These are phyloP conservation scores for Lagenidium giganteum DNA, from an alignment of 352 stramenopile species.

Conservation along the genomic window DNA sequence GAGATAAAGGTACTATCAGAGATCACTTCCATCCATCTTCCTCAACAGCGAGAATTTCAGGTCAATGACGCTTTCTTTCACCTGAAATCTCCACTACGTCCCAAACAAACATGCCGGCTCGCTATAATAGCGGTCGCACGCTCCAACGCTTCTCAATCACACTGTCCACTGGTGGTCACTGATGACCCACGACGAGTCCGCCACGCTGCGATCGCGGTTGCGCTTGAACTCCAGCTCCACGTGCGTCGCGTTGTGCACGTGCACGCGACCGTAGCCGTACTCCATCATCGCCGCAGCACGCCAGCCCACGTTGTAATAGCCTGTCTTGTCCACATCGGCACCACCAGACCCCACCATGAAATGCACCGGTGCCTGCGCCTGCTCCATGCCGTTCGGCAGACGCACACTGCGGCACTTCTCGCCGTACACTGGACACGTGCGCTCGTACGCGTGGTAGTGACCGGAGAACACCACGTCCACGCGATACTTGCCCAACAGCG, in stretches of 20 bases:
- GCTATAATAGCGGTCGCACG: no score
- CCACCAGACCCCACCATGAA: conserved; percentile 13
- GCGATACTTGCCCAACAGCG: conserved; percentile 11
- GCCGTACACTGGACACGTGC: conserved; percentile 13
- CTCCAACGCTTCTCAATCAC: no score
- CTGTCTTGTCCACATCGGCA: conserved; percentile 5
- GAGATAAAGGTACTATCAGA: no score
- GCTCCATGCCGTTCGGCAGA: not conserved
- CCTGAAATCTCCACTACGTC: no score
- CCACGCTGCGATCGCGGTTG: conserved; percentile 4
- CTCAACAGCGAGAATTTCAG: no score
- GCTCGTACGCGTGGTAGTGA: conserved; percentile 19
- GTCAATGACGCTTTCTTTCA: no score
- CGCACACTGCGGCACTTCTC: conserved; percentile 1
- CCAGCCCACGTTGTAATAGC: conserved; percentile 17
- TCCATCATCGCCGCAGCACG: conserved; percentile 8
- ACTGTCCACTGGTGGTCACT: conserved; percentile 20
- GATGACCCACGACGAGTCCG: conserved; percentile 16
- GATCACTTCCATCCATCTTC: no score
- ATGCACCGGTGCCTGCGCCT: conserved; percentile 6
- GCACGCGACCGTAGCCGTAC: conserved; percentile 24
- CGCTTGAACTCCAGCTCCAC: conserved; percentile 21
- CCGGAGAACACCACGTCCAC: conserved; percentile 18
- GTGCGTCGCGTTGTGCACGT: conserved; percentile 22
- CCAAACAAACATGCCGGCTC: no score